A percentile compares a stretch with the other conserved stretches of the same genome.
phyloP scores from a whole-genome alignment of 192 early-diverging fungal genomes.

The Podila horticola region DNA sequence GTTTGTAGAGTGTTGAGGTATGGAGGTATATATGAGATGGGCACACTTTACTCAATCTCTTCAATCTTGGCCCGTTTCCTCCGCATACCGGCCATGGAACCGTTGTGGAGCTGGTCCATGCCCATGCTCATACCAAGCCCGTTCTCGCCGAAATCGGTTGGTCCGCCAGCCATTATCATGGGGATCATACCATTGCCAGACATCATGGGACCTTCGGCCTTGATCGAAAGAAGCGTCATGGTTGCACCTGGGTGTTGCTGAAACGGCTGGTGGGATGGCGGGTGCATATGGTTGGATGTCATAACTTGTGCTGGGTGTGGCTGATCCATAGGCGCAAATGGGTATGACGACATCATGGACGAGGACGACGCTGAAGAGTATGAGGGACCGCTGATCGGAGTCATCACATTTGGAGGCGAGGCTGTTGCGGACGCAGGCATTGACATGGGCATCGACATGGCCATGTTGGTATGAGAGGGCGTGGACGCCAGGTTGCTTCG shows the following conservation, averaged over 20 bases:
- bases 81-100: not conserved
- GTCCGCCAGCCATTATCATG: conserved; percentile 5
- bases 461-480: not conserved
- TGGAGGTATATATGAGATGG: not conserved
- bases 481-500: conserved; percentile 18
- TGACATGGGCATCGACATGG: conserved; percentile 30
- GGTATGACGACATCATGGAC: conserved; percentile 15
- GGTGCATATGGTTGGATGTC: conserved; percentile 1
- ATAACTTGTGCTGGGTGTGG: conserved; percentile 3
- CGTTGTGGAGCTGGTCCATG: not conserved
- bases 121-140: conserved; percentile 5
- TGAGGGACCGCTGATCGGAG: conserved; percentile 20
- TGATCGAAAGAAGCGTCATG: conserved; percentile 42
- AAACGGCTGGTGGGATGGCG: conserved; percentile 19
- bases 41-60: conserved; percentile 21
- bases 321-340: conserved; percentile 10
- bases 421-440: conserved; percentile 16
- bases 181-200: not conserved
- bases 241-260: conserved; percentile 32
- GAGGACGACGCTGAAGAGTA: not conserved
- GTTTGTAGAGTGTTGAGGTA: not conserved
- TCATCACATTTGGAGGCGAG: conserved; percentile 13
- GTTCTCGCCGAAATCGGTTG: conserved; percentile 20
- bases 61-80: conserved; percentile 50
- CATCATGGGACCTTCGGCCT: conserved; percentile 25